Base-by-base conservation (phyloP, 352 stramenopile species). In the Globisporangium canariense region DNA sequence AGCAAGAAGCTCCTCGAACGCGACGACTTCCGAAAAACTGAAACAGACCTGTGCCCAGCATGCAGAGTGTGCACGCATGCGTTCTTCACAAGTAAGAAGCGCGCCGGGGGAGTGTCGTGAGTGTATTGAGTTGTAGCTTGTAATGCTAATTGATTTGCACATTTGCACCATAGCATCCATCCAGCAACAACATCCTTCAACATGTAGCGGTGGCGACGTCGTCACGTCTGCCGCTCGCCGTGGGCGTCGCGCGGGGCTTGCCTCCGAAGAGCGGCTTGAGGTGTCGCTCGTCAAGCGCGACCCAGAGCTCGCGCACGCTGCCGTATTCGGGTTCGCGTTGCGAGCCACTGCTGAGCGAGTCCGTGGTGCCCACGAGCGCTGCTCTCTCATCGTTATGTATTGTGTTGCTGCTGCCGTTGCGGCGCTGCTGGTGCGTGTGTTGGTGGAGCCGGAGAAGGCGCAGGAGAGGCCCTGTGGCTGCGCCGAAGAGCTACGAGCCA, bases 191-290 rank as follows among this genome's bases (percentile, higher is more conserved):
- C 38, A 16, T 14, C 13, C 38, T 16, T 14, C 38, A 43, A 18
- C 5, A 43, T 43, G 38, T 1, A 43, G 32, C 32, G 32, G 32
- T 8, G 32, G 32, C 32, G 32, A 8, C 32, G 32, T 9, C 46
- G n/a, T 11, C 46, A 9, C 18, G 18, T 50, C 43, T 14, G 43
- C 43, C 13, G 41, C 41, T 47, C 13, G 9, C 40, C 43, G 8
- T 22, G 43, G 40, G 40, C 13, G 6, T 50, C 18, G 18, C 30
- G 32, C 75, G 77, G 18, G 73, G 76, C 8, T 83, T 80, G 45
- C 78, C 78, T 40, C 80, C 80, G 52, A 89, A 89, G 10, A 86
- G 46, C 8, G 80, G 80, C 57, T 88, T 89, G 8, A 89, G 69
- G 50, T 88, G 86, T n/a, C 79, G 75, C 41, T 88, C 80, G 55